Conservation (phyloP, 345 rosid species). For the Camelina hispida region DNA sequence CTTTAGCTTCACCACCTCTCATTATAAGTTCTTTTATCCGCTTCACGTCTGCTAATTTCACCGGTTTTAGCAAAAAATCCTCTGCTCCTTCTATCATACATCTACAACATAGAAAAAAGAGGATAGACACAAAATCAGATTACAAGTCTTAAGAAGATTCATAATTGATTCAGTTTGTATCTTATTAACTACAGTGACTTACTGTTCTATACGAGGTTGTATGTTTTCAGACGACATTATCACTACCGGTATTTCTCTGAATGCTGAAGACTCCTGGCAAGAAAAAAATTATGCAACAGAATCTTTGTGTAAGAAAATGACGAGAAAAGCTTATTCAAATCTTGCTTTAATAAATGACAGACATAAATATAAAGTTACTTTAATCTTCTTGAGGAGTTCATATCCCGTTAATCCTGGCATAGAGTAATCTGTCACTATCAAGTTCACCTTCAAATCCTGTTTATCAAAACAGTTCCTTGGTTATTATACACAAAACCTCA, state of each 20-base stretch:
- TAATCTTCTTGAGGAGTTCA: conserved; percentile 82
- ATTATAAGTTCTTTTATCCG: conserved; percentile 57
- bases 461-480: background rate
- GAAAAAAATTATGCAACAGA: background rate
- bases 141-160: background rate
- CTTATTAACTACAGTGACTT: background rate
- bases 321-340: background rate
- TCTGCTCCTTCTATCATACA: conserved; percentile 92
- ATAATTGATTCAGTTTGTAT: background rate
- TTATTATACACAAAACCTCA: background rate
- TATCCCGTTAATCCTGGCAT: conserved; percentile 89
- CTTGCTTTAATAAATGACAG: background rate
- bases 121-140: background rate
- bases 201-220: conserved; percentile 72
- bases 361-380: conserved; percentile 46
- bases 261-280: conserved; percentile 64
- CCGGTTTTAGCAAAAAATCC: conserved; percentile 85
- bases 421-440: conserved; percentile 79
- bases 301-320: background rate
- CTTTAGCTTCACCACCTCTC: conserved; percentile 44
- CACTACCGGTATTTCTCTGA: conserved; percentile 76
- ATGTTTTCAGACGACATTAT: conserved; percentile 84
- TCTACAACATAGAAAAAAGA: conserved; percentile 33
- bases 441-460: conserved; percentile 78
- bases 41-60: conserved; percentile 68